Base-by-base conservation (phyloP, 2,329 filamentous ascomycete species). In the Apiospora hydei region DNA sequence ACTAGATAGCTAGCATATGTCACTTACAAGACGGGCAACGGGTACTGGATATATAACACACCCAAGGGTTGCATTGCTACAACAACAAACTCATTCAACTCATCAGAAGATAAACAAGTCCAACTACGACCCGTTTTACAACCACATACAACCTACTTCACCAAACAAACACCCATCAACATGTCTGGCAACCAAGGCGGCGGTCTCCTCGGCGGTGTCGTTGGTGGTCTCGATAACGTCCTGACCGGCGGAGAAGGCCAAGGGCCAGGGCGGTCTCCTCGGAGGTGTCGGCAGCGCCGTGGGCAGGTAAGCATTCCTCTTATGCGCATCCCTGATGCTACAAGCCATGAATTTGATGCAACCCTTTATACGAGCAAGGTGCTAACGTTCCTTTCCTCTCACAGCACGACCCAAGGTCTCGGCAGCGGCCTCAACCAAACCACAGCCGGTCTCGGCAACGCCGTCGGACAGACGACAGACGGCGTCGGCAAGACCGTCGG, bases 241-340 rank as follows among this genome's bases (percentile, higher is more conserved):
- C 76, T 81, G 44, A 81, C 79, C 24, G 79, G 80, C 69, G 80
- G 79, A 67, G 53, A 76, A 80, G 73, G 78, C 78, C 30, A 76
- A 80, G 3, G 79, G 79, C 69, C 80, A 81, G 70, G 80, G 79
- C 43, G 80, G 80, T 46, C 79, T 81, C 4, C 76, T 81, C 61
- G 80, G 80, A 71, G 80, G 80, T 38, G 73, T 81, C 34, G 76
- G 76, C 16, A 75, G 76, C 46, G 80, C 79, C 44, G 67, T 81
- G 10, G 77, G 77, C 74, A 64, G 57, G 57, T 64, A 41, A 78
- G 43, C 66, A 61, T 7, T 14, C n/a, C n/a, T n/a, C n/a, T n/a
- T n/a, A n/a, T n/a, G n/a, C n/a, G n/a, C n/a, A n/a, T n/a, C n/a
- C n/a, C n/a, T n/a, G n/a, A n/a, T n/a, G n/a, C n/a, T n/a, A n/a